phyloP scores from a whole-genome alignment of 2,329 filamentous ascomycete species.

The Tolypocladium tundrense region DNA sequence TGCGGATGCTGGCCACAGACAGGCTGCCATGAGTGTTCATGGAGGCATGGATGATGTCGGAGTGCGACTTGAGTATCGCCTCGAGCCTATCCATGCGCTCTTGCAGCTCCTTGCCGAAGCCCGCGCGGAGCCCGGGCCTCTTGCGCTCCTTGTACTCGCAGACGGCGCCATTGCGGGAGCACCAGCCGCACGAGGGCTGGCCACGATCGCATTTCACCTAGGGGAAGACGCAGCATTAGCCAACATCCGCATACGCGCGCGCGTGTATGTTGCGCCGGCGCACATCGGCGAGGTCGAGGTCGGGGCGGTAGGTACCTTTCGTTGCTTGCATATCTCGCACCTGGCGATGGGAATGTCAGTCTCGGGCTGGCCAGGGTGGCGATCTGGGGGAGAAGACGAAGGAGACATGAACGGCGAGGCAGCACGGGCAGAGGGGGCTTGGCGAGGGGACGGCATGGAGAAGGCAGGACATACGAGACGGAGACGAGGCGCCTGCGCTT shows the following conservation, averaged over 20 bases:
- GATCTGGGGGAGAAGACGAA: constrained; percentile 1
- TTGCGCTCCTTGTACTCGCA: constrained; percentile 63
- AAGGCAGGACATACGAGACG: constrained; percentile 34
- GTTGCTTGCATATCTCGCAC: constrained; percentile 70
- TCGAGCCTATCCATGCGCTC: constrained; percentile 62
- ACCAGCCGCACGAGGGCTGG: constrained; percentile 63
- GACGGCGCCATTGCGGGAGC: constrained; percentile 48
- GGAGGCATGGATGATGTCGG: constrained; percentile 53
- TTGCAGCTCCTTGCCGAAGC: constrained; percentile 64
- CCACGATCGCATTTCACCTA: constrained; percentile 67
- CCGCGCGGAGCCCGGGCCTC: constrained; percentile 54
- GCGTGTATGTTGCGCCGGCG: background rate
- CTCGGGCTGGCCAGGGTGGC: constrained; percentile 8
- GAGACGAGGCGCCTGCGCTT: constrained; percentile 53
- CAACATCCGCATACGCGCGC: background rate
- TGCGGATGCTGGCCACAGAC: constrained; percentile 31
- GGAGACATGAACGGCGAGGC: constrained; percentile 8
- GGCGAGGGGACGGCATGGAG: background rate
- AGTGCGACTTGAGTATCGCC: constrained; percentile 54
- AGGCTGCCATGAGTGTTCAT: constrained; percentile 25
- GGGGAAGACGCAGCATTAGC: constrained; percentile 1
- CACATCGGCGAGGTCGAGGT: background rate
- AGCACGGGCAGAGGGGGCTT: background rate
- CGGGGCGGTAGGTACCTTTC: constrained; percentile 48
- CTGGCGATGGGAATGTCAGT: constrained; percentile 34